Percentiles rank a stretch among this genome's conserved stretches.
Conservation (phyloP, 768 basidiomycete genomes). For the Galerina sulciceps region DNA sequence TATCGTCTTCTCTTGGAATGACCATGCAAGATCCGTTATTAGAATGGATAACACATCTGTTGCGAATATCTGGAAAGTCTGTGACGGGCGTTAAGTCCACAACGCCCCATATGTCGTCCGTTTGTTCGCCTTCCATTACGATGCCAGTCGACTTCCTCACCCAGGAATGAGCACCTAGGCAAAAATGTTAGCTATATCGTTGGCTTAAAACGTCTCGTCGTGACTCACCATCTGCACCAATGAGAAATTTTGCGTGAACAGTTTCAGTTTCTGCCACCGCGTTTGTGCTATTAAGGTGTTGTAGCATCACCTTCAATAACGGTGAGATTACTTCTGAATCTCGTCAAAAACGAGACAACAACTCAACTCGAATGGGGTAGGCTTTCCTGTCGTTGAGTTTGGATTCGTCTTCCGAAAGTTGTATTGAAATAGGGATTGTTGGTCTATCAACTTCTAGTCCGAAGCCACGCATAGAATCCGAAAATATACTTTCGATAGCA, state of each 20-base stretch:
- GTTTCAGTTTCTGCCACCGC: conserved; percentile 49
- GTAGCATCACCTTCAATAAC: conserved; percentile 44
- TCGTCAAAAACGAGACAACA: neutral
- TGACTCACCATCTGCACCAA: conserved; percentile 71
- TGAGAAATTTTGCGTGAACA: conserved; percentile 72
- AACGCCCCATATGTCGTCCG: conserved; percentile 84
- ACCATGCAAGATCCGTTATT: conserved; percentile 70
- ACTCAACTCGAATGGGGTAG: conserved; percentile 39
- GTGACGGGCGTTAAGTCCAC: conserved; percentile 76
- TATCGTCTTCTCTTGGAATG: conserved; percentile 74
- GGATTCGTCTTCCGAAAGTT: conserved; percentile 45
- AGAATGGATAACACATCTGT: conserved; percentile 68
- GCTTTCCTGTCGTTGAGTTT: conserved; percentile 44
- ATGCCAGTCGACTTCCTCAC: conserved; percentile 71
- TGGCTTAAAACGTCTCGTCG: neutral
- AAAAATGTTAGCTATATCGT: neutral
- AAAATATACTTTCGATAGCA: conserved; percentile 60
- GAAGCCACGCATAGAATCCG: conserved; percentile 53
- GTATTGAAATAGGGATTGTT: conserved; percentile 51
- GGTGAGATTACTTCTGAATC: too few species aligned
- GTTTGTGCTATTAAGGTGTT: conserved; percentile 39
- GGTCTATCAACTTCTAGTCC: conserved; percentile 57
- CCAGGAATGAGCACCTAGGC: conserved; percentile 80
- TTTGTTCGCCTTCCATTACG: conserved; percentile 78
- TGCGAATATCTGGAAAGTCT: conserved; percentile 81